Evolutionary conservation across 208 protist genomes (phyloP), one percentile per base, ranked within the genome.

Genomic region (Acanthamoeba quina): DNA sequence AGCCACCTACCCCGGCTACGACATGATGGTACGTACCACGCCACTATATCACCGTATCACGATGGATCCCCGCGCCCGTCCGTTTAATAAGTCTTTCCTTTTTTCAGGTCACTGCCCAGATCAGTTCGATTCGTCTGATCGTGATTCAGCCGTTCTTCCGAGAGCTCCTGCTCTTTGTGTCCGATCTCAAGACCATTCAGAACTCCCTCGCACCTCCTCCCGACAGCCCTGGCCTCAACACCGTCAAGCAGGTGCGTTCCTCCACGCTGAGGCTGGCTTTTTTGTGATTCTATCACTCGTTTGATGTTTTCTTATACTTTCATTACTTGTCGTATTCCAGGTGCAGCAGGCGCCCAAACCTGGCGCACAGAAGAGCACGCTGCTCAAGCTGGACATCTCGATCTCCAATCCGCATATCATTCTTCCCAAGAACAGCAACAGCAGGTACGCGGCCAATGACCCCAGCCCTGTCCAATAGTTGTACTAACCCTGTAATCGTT

Each of bases 371-470:
- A 91, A 31, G 60, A 66, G 37, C 19, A 74, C 17, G 85, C 85
- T 91, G 4, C 62, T 91, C 85, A 68, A 91, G 26, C 62, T 91
- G 11, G 85, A 91, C n/a, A 91, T 91, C 2, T n/a, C 60, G n/a
- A 52, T 91, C 31, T 74, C 54, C 85, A 91, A 91, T 54, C 85
- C 85, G 21, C 85, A 91, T 60, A 74, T 91, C 62, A 74, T 91
- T 21, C 19, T 91, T 4, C 85, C 85, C 60, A 91, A 91, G 60
- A 68, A 74, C 37, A 41, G 60, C 60, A n/a, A 72, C 34, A 76
- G 78, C 78, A 34, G 78, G 78, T 86, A 62, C 19, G 2, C 2
- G n/a, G 17, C n/a, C 60, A 41, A 1, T 41, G 37, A 41, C 37
- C 1, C 37, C 1, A 41, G 37, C 37, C n/a, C n/a, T 54, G 49